These are phyloP conservation scores for Polyporus tsugae DNA, from an alignment of 1,284 basidiomycete species.

Conservation along the genomic window DNA sequence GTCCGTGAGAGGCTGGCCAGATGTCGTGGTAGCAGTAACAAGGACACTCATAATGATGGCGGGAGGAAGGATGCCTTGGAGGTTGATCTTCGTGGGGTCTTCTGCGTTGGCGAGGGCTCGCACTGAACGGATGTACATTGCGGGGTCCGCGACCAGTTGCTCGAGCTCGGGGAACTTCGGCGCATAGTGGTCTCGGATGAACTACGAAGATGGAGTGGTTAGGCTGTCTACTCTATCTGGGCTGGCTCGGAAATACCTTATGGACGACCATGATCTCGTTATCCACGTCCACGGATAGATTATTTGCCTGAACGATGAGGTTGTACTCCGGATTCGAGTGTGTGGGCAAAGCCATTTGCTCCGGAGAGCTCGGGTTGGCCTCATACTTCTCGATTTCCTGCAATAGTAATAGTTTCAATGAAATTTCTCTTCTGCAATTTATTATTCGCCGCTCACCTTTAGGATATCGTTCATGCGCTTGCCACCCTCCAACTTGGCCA, in stretches of 20 bases:
- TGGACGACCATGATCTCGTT: conserved; percentile 98
- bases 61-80: conserved; percentile 85
- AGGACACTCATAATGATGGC: conserved; percentile 97
- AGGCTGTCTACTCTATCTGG: background rate
- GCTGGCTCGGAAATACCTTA: conserved; percentile 62
- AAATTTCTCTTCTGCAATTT: too few species aligned
- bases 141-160: conserved; percentile 91
- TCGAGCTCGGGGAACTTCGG: conserved; percentile 97
- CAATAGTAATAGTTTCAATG: background rate
- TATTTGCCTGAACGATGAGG: conserved; percentile 97
- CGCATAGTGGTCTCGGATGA: conserved; percentile 98
- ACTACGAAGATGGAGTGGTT: conserved; percentile 54
- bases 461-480: conserved; percentile 88
- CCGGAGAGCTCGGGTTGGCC: conserved; percentile 76
- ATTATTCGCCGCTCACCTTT: conserved; percentile 56
- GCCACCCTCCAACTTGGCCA: conserved; percentile 90
- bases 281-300: conserved; percentile 97
- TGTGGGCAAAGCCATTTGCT: conserved; percentile 81
- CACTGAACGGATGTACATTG: conserved; percentile 94
- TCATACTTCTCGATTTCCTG: conserved; percentile 93
- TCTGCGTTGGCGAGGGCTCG: conserved; percentile 88
- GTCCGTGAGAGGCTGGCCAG: conserved; percentile 77
- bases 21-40: conserved; percentile 92
- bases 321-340: conserved; percentile 97
- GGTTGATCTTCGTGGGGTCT: conserved; percentile 86